Conservation (phyloP, 2,329 filamentous ascomycete species). For the Sarocladiaceae sp. region DNA sequence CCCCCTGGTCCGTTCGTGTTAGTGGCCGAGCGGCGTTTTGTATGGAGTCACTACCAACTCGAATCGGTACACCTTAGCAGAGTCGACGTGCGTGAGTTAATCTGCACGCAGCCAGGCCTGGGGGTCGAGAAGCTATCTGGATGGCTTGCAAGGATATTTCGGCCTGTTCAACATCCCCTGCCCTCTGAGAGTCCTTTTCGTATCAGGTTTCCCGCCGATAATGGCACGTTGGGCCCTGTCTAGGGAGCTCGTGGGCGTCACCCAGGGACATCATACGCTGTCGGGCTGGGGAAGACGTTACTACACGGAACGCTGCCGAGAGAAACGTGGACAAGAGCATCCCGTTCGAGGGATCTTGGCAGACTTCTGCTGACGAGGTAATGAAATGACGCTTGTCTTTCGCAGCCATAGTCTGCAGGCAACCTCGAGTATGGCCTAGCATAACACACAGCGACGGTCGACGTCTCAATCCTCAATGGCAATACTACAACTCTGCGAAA, state of each 20-base stretch:
- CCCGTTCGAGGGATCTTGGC: not conserved
- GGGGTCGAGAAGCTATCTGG: too few species aligned
- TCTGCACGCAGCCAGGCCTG: not conserved
- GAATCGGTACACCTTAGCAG: slow-evolving; percentile 1
- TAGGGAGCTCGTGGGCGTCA: slow-evolving; percentile 1
- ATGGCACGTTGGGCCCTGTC: too few species aligned
- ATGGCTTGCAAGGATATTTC: slow-evolving; percentile 2
- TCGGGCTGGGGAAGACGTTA: not conserved
- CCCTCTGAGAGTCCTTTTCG: too few species aligned
- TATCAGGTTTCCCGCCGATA: too few species aligned
- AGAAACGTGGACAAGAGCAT: slow-evolving; percentile 3
- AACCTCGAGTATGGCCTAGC: too few species aligned
- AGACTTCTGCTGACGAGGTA: not conserved
- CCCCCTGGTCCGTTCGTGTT: not conserved
- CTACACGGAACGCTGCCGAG: not conserved
- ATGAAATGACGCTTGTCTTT: too few species aligned
- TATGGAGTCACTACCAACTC: not conserved
- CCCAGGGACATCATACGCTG: not conserved
- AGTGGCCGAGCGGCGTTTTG: not conserved
- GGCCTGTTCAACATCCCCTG: too few species aligned
- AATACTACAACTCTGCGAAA: too few species aligned
- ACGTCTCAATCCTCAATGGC: too few species aligned
- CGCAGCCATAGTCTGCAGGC: too few species aligned
- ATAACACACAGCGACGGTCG: too few species aligned
- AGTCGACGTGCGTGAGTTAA: not conserved